Base-by-base conservation (phyloP, 768 basidiomycete genomes). In the Lentinula detonsa region DNA sequence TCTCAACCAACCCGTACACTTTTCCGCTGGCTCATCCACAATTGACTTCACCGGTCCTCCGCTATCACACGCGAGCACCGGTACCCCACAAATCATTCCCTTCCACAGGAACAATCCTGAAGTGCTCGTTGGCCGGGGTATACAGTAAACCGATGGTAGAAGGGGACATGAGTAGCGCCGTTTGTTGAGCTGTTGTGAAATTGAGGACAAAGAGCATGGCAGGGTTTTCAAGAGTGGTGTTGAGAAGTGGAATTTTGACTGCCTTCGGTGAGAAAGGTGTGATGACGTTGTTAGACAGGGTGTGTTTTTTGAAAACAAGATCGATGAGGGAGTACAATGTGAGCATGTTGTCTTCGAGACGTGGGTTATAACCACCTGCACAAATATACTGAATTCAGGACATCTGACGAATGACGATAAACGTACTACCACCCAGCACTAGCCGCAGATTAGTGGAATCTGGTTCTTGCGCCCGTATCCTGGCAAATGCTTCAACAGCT, bases 71-170 rank as follows among this genome's bases (percentile, higher is more conserved):
- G 95, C 95, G 18, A 99, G 74, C 1, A 98, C 89, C 0, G 95
- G 94, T 0, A 98, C 72, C 2, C 94, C 93, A 51, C 91, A 95
- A 7, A 86, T 82, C 94, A 98, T 98, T 0, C 85, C 95, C 71
- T 99, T 99, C 96, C 3, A 98, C 83, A 2, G 97, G 96, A 0
- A 89, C 95, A 65, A 99, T 98, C 1, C 96, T 96, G 71, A 98
- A 97, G 71, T 99, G 96, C 68, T 99, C 96, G 71, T 96, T 96
- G 7, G 83, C 76, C 0, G 21, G 96, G 97, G 96, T 99, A 71
- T 99, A 99, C 6, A 99, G 80, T 0, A 98, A 78, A 0, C 84
- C 91, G 16, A 84, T 72, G 0, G 93, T 91, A 4, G 80, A 82
- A 0, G 83, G 71, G 4, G 85, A 80, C 11, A 75, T 82, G 40